phyloP scores from a whole-genome alignment of 2,329 filamentous ascomycete species.

The Dactylellina leptospora region DNA sequence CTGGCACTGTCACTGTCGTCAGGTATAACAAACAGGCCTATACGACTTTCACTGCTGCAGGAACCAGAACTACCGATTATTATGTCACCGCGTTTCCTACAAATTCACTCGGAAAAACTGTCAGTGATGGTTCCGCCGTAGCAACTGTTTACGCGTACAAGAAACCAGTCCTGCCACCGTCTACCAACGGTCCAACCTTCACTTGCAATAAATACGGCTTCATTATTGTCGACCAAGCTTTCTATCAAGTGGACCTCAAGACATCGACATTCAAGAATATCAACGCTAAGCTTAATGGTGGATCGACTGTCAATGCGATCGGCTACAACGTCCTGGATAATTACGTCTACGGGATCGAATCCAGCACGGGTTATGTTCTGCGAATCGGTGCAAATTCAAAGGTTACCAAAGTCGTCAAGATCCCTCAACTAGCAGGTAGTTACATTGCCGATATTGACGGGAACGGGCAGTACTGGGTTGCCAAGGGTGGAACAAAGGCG shows the following conservation, averaged over 20 bases:
- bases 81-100: not conserved
- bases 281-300: too few relatives aligned
- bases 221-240: too few relatives aligned
- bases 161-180: too few relatives aligned
- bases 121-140: not conserved
- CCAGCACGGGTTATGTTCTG: not conserved
- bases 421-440: not conserved
- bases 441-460: conserved; percentile 6
- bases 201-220: too few relatives aligned
- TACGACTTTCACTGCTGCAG: not conserved
- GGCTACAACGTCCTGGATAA: conserved; percentile 17
- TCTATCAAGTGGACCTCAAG: too few relatives aligned
- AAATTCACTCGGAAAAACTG: not conserved
- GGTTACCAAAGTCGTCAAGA: not conserved
- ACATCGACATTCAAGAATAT: too few relatives aligned
- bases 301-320: too few relatives aligned
- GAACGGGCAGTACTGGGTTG: conserved; percentile 8
- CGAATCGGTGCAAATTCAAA: conserved; percentile 4
- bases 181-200: too few relatives aligned
- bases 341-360: conserved; percentile 13
- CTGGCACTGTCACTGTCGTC: not conserved
- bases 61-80: not conserved
- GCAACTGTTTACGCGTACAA: too few relatives aligned
- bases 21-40: not conserved
- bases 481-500: not conserved